Evolutionary conservation across 495 filamentous ascomycete genomes (phyloP).

Genomic region (Penicillium macrosclerotiorum): DNA sequence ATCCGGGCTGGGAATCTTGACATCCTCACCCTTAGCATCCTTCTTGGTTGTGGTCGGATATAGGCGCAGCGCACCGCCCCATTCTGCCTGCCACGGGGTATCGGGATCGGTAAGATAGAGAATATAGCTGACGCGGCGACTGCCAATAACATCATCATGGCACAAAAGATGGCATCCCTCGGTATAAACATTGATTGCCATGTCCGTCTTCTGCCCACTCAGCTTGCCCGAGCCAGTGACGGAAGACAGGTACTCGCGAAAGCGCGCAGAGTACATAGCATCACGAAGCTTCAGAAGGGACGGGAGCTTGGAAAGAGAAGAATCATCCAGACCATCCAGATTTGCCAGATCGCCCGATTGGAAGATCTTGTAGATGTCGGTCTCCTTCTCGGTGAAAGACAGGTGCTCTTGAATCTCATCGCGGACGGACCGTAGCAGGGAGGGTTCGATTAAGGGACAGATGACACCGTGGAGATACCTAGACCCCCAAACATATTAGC

Average conservation of each 20-base stretch:
- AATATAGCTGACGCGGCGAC: conserved; percentile 90
- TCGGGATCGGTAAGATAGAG: conserved; percentile 95
- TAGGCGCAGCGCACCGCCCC: conserved; percentile 89
- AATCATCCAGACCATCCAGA: conserved; percentile 85
- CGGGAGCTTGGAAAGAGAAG: conserved; percentile 76
- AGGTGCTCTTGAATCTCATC: conserved; percentile 84
- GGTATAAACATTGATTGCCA: conserved; percentile 98
- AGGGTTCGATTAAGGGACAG: conserved; percentile 67
- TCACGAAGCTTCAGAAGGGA: conserved; percentile 84
- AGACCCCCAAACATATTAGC: conserved; percentile 9
- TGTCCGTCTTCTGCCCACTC: conserved; percentile 94
- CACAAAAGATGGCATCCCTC: conserved; percentile 94
- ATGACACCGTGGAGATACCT: conserved; percentile 93
- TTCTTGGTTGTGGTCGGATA: conserved; percentile 74
- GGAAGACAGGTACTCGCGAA: conserved; percentile 81
- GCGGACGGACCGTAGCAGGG: conserved; percentile 82
- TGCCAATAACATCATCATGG: conserved; percentile 98
- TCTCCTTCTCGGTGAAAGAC: conserved; percentile 96
- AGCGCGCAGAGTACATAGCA: conserved; percentile 85
- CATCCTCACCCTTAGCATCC: conserved; percentile 61
- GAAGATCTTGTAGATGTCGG: conserved; percentile 99
- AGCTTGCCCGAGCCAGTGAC: conserved; percentile 83
- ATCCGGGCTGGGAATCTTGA: conserved; percentile 74
- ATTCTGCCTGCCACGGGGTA: conserved; percentile 83
- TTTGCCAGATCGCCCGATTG: conserved; percentile 98